Percentiles rank a stretch among this genome's conserved stretches.
Conservation (phyloP, 2,329 filamentous ascomycete species). For the Penicillium hordei region DNA sequence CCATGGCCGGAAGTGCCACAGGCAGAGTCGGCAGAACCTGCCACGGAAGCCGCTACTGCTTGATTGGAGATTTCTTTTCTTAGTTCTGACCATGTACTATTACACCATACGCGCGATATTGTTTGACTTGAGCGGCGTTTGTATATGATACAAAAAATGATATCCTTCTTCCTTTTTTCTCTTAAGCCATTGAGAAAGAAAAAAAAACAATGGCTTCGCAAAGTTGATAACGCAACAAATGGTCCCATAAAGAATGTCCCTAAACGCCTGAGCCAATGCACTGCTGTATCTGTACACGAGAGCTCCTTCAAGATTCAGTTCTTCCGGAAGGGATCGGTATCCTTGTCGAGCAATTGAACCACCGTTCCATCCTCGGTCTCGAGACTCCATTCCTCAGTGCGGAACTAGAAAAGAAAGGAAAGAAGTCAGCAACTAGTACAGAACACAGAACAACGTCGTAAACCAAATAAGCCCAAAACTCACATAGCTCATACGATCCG, state of each 20-base stretch:
- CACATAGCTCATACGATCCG: slow-evolving; percentile 60
- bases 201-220: slow-evolving; percentile 3
- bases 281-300: slow-evolving; percentile 29
- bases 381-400: slow-evolving; percentile 88
- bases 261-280: slow-evolving; percentile 28
- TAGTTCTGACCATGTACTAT: slow-evolving; percentile 37
- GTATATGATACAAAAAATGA: slow-evolving; percentile 44
- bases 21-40: slow-evolving; percentile 19
- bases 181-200: neutral
- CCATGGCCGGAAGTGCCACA: slow-evolving; percentile 59
- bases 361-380: slow-evolving; percentile 64
- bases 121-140: slow-evolving; percentile 40
- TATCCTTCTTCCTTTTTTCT: slow-evolving; percentile 33
- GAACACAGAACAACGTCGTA: neutral
- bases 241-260: slow-evolving; percentile 13
- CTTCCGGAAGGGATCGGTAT: slow-evolving; percentile 65
- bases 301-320: slow-evolving; percentile 42
- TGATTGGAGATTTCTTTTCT: slow-evolving; percentile 12
- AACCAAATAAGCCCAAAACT: slow-evolving; percentile 30
- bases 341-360: slow-evolving; percentile 72
- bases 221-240: slow-evolving; percentile 7
- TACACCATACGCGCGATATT: slow-evolving; percentile 34
- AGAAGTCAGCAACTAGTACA: neutral
- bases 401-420: slow-evolving; percentile 57
- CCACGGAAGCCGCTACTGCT: slow-evolving; percentile 36